Evolutionary conservation across 2,329 filamentous ascomycete species (phyloP).

Genomic region (Botrytis sinoallii): DNA sequence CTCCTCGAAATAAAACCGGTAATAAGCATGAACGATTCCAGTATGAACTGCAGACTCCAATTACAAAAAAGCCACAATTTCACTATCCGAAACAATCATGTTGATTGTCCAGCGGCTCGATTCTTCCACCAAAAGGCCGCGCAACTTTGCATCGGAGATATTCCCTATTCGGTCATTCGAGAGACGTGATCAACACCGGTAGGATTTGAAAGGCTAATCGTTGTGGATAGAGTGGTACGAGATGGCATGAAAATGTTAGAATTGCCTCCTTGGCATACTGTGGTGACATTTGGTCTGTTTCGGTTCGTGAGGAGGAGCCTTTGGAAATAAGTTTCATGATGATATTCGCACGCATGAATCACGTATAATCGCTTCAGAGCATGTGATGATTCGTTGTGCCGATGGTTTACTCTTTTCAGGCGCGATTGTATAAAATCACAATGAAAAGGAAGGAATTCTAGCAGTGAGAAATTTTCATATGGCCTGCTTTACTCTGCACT

Average conservation of each 20-base stretch:
- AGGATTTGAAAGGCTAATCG: slow-evolving; percentile 1
- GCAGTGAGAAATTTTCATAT: neutral
- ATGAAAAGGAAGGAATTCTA: neutral
- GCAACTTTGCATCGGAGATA: slow-evolving; percentile 18
- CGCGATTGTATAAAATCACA: neutral
- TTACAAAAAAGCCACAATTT: slow-evolving; percentile 7
- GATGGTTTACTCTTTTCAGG: neutral
- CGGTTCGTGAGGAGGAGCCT: neutral
- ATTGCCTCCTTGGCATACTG: neutral
- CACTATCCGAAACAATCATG: slow-evolving; percentile 8
- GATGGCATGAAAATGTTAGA: slow-evolving; percentile 10
- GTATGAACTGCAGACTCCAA: neutral
- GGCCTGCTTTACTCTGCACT: neutral
- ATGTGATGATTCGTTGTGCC: neutral
- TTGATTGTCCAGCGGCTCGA: slow-evolving; percentile 14
- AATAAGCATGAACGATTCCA: slow-evolving; percentile 11
- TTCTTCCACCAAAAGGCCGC: slow-evolving; percentile 11
- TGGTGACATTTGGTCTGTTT: neutral
- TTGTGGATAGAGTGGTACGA: slow-evolving; percentile 3
- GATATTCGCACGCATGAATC: neutral
- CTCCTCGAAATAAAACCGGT: neutral
- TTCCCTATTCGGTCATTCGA: slow-evolving; percentile 3
- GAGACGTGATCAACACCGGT: slow-evolving; percentile 7
- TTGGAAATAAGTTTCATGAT: neutral
- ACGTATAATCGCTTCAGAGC: neutral